phyloP scores from a whole-genome alignment of 169 alveolate genomes.

The Plasmodium sp. region DNA sequence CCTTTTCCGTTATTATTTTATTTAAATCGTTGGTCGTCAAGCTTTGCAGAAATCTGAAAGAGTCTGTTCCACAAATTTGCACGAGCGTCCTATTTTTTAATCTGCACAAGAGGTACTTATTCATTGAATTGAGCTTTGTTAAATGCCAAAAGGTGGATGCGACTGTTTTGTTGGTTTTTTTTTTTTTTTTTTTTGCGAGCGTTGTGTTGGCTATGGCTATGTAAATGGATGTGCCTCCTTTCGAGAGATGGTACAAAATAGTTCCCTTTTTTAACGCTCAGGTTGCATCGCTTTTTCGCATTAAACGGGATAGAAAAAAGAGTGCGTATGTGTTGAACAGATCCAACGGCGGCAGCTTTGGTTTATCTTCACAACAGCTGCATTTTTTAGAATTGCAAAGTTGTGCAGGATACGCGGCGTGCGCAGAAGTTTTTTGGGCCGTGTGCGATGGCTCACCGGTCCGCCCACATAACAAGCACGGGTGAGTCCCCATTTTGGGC shows the following conservation, averaged over 20 bases:
- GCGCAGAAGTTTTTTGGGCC: background rate
- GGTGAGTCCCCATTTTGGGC: background rate
- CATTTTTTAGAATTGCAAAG: background rate
- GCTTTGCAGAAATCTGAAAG: constrained; percentile 82
- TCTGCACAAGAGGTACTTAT: constrained; percentile 51
- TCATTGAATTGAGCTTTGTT: constrained; percentile 19
- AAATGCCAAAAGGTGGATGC: background rate
- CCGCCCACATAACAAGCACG: background rate
- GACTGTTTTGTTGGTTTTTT: background rate
- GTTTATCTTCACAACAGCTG: background rate
- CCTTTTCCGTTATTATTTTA: constrained; percentile 35
- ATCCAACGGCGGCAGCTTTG: background rate
- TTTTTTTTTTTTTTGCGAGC: background rate
- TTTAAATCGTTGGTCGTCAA: constrained; percentile 78
- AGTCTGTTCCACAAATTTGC: constrained; percentile 77
- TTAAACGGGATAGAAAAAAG: background rate
- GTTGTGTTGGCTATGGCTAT: background rate
- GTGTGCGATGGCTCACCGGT: background rate
- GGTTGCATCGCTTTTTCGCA: background rate
- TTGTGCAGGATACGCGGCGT: background rate
- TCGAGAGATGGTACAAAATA: background rate
- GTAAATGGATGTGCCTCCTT: background rate
- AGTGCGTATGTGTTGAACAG: background rate
- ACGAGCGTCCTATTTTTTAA: constrained; percentile 75
- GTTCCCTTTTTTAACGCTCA: background rate